phyloP scores from a whole-genome alignment of 1,139 yeast genomes.

The Kazachstania sp. region DNA sequence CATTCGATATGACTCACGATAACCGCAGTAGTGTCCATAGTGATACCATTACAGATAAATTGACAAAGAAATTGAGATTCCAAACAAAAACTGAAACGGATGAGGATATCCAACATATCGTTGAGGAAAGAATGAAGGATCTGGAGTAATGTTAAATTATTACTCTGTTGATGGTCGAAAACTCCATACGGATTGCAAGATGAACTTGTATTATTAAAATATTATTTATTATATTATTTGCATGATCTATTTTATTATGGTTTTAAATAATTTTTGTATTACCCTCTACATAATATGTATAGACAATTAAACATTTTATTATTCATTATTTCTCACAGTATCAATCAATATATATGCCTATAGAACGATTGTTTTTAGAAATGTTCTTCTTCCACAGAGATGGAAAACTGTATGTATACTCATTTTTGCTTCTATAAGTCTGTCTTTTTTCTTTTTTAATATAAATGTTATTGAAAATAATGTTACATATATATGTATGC shows the following conservation, averaged over 20 bases:
- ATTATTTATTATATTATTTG: not conserved
- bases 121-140: slow-evolving; percentile 44
- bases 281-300: not conserved
- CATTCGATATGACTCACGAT: not conserved
- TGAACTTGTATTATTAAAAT: not conserved
- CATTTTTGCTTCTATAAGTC: too few species aligned
- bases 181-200: not conserved
- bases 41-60: slow-evolving; percentile 10
- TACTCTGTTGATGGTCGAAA: too few species aligned
- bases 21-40: not conserved
- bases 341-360: too few species aligned
- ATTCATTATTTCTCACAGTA: too few species aligned
- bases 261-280: not conserved
- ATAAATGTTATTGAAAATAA: too few species aligned
- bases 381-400: too few species aligned
- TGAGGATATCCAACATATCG: slow-evolving; percentile 52
- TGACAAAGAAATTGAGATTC: slow-evolving; percentile 33
- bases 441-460: too few species aligned
- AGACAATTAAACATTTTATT: not conserved
- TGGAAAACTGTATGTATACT: too few species aligned
- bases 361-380: too few species aligned
- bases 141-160: slow-evolving; percentile 22
- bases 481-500: too few species aligned
- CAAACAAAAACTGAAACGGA: slow-evolving; percentile 31
- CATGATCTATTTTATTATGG: not conserved